A percentile compares a stretch with the other conserved stretches of the same genome.
phyloP scores from a whole-genome alignment of 768 basidiomycete species.

The Leccinum incarnatum region DNA sequence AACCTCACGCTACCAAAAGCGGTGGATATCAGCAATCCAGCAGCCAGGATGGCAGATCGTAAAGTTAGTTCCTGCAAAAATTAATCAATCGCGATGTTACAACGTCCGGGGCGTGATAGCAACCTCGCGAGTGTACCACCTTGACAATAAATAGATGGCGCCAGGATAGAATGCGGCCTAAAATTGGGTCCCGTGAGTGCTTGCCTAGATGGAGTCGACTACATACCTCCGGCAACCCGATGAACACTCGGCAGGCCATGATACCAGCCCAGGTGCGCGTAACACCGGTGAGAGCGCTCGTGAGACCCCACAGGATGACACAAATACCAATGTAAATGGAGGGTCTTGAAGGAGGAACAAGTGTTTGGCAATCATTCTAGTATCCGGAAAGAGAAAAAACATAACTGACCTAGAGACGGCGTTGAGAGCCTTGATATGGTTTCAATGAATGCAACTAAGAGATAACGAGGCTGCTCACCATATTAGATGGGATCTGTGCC shows the following conservation, averaged over 20 bases:
- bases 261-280: not conserved
- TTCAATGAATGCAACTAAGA: not conserved
- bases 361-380: not conserved
- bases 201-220: slow-evolving; percentile 38
- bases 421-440: slow-evolving; percentile 47
- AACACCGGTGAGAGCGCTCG: not conserved
- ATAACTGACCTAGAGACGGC: slow-evolving; percentile 44
- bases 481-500: slow-evolving; percentile 41
- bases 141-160: slow-evolving; percentile 36
- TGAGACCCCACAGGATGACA: not conserved
- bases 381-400: not conserved
- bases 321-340: slow-evolving; percentile 24
- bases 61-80: slow-evolving; percentile 55
- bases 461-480: not conserved
- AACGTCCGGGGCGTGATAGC: not conserved
- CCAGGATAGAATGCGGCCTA: slow-evolving; percentile 69
- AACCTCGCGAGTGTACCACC: slow-evolving; percentile 26
- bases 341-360: slow-evolving; percentile 40
- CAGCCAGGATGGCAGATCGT: slow-evolving; percentile 58
- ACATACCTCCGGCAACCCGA: not conserved
- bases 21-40: slow-evolving; percentile 57
- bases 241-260: not conserved
- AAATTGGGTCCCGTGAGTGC: not conserved
- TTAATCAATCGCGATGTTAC: not conserved
- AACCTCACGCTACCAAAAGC: slow-evolving; percentile 60